Conservation (phyloP, 768 basidiomycete genomes). For the Daedaleopsis sinensis region DNA sequence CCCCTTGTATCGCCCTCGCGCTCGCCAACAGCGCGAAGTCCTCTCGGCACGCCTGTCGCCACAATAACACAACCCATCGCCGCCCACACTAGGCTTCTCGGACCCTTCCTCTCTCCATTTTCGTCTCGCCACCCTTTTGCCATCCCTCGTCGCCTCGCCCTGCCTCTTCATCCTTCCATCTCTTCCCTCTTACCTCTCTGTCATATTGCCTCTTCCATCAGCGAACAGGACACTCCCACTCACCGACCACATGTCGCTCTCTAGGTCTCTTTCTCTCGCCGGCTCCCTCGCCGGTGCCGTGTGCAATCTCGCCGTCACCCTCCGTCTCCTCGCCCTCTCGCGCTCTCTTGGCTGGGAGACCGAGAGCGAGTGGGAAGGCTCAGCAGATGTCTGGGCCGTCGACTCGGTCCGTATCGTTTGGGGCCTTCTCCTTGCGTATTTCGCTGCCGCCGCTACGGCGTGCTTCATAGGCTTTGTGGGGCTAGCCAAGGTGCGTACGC, state of each 20-base stretch:
- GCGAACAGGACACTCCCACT: conserved; percentile 1
- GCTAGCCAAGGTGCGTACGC: conserved; percentile 59
- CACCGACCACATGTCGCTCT: conserved; percentile 20
- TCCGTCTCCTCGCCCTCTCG: conserved; percentile 46
- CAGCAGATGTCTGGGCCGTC: conserved; percentile 41
- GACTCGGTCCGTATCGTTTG: conserved; percentile 55
- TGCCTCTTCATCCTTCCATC: not conserved
- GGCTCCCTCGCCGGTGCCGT: conserved; percentile 43
- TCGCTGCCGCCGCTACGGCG: conserved; percentile 64
- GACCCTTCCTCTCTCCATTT: conserved; percentile 1
- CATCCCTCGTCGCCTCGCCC: not conserved
- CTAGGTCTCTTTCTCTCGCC: conserved; percentile 41
- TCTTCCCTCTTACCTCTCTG: conserved; percentile 1
- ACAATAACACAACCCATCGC: too few relatives aligned
- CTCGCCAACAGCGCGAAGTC: not conserved
- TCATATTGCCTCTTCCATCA: not conserved
- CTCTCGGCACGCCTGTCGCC: conserved; percentile 2
- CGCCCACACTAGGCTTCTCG: too few relatives aligned
- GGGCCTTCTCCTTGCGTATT: conserved; percentile 66
- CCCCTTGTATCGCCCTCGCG: not conserved
- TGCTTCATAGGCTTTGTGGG: conserved; percentile 69
- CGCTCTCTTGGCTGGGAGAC: conserved; percentile 48
- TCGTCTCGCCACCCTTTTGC: not conserved
- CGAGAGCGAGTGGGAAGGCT: conserved; percentile 53
- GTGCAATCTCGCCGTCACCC: conserved; percentile 43